These are phyloP conservation scores for Colletotrichum sp. DNA, from an alignment of 2,329 filamentous ascomycete genomes.

Conservation along the genomic window DNA sequence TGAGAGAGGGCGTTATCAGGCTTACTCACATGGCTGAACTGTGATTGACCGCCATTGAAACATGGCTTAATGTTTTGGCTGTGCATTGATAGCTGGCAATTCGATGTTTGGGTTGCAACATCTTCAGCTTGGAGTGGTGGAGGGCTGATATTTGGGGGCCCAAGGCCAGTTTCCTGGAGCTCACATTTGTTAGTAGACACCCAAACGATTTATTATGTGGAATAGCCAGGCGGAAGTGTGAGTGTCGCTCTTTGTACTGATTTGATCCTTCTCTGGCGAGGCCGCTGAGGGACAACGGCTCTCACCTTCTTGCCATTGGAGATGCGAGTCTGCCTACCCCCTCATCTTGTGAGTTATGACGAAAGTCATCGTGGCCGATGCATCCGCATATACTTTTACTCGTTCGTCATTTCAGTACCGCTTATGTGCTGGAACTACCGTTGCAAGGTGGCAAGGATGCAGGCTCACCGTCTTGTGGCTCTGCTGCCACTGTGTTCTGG, in stretches of 20 bases:
- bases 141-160: not conserved
- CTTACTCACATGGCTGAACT: not conserved
- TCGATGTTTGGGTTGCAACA: not conserved
- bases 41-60: not conserved
- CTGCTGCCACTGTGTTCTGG: not conserved
- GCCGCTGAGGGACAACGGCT: not conserved
- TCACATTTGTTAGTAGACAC: not conserved
- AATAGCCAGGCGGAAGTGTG: not conserved
- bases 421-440: not conserved
- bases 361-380: not conserved
- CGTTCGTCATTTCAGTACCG: rapidly evolving
- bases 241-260: not conserved
- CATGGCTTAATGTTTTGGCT: not conserved
- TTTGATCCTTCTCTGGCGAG: not conserved
- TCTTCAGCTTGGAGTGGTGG: not conserved
- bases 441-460: not conserved
- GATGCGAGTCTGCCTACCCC: not conserved
- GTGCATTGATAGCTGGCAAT: not conserved
- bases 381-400: not conserved
- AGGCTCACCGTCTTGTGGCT: not conserved
- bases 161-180: not conserved
- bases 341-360: not conserved
- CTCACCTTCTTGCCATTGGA: not conserved
- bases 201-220: not conserved
- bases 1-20: not conserved